Base-by-base conservation (phyloP, 768 basidiomycete genomes). In the Macrolepiota albuminosa region DNA sequence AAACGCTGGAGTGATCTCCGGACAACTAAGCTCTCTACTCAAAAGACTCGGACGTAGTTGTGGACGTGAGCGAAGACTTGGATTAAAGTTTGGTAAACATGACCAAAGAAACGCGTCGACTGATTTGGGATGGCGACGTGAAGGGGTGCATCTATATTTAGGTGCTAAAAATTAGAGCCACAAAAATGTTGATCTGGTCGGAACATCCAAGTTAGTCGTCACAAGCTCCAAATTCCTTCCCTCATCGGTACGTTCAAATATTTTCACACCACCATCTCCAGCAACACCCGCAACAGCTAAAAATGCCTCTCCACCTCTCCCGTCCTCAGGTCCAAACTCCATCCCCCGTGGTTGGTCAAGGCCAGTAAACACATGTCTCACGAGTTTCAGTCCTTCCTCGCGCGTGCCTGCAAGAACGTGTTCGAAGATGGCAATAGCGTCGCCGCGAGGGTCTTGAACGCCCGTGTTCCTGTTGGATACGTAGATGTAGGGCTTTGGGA, bases 291-390 rank as follows among this genome's bases (percentile, higher is more conserved):
- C 75, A 18, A 84, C 84, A 39, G 84, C 74, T 33, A 85, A 69
- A 64, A 77, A 84, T 61, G 74, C 79, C 51, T 83, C 83, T 33
- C 78, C 80, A 33, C 76, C 80, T 5, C 78, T 76, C n/a, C 72
- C 72, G 58, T 73, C 68, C 58, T 71, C 63, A 2, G 79, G 76
- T 5, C 83, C 81, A 56, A 88, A 75, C 70, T 80, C 77, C 85
- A 89, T 88, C 4, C 86, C 87, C 34, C 86, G 75, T 37, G 88
- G 78, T 67, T 87, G 83, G 63, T 84, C 74, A 54, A 87, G 70
- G 11, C 86, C 84, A 0, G 85, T 88, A 72, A 78, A 86, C 21
- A 87, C 80, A 58, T 87, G 83, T 4, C 63, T 65, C 8, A 81
- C 69, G 6, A 79, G 66, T 33, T 64, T 66, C 53, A 75, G 70